phyloP scores from a whole-genome alignment of 2,329 filamentous ascomycete genomes.

The Colletotrichum orchidophilum region DNA sequence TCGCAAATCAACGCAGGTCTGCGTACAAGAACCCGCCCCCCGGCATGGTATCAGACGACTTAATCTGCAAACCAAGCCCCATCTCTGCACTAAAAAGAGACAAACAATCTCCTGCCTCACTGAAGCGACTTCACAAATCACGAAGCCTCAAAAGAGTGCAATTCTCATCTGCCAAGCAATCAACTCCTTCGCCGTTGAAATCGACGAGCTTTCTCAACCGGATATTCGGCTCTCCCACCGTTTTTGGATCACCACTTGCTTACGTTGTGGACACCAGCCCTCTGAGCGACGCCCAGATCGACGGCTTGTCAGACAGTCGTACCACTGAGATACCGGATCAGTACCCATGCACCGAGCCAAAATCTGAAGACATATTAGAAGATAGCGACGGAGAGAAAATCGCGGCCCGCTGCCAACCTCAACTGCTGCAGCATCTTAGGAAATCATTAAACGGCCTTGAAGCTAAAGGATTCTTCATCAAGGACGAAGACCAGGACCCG shows the following conservation, averaged over 20 bases:
- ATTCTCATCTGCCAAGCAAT: conserved; percentile 11
- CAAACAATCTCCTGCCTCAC: conserved; percentile 6
- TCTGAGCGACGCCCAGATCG: conserved; percentile 3
- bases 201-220: conserved; percentile 2
- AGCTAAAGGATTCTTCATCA: conserved; percentile 5
- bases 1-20: conserved; percentile 3
- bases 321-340: neutral
- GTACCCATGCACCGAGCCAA: neutral
- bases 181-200: neutral
- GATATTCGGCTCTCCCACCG: conserved; percentile 8
- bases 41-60: neutral
- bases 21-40: neutral
- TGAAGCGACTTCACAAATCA: conserved; percentile 29
- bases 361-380: conserved; percentile 13
- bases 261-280: neutral
- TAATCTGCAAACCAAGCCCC: neutral
- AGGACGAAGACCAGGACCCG: neutral
- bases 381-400: conserved; percentile 1
- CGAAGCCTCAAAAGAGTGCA: conserved; percentile 27
- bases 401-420: conserved; percentile 9
- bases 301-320: conserved; percentile 11
- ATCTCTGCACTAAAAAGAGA: conserved; percentile 5
- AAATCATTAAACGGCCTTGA: conserved; percentile 14
- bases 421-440: conserved; percentile 13
- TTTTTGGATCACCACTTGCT: neutral